These are phyloP conservation scores for Aspergillus felis DNA, from an alignment of 2,329 filamentous ascomycete genomes.

Conservation along the genomic window DNA sequence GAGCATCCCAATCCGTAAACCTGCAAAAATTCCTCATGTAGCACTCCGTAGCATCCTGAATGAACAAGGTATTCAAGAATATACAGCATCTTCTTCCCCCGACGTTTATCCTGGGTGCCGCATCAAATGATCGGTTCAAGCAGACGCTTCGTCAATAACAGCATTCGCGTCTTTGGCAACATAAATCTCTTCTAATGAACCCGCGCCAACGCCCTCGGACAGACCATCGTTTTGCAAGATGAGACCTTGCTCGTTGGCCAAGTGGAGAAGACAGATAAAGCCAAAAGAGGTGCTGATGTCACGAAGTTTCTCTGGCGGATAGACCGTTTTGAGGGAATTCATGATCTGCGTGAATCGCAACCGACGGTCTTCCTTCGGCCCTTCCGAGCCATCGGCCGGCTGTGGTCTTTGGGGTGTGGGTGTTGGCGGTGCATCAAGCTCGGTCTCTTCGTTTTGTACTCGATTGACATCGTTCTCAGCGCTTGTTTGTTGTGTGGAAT, in stretches of 20 bases:
- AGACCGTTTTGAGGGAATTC: constrained; percentile 81
- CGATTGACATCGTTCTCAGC: constrained; percentile 15
- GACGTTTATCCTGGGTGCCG: background rate
- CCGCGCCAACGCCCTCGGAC: constrained; percentile 21
- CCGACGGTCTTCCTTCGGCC: constrained; percentile 46
- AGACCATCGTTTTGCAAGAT: constrained; percentile 63
- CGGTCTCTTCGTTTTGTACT: constrained; percentile 17
- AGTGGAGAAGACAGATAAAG: constrained; percentile 87
- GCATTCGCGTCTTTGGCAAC: constrained; percentile 39
- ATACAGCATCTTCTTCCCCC: constrained; percentile 1
- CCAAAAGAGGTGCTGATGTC: constrained; percentile 93
- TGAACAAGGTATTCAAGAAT: constrained; percentile 1
- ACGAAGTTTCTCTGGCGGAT: constrained; percentile 78
- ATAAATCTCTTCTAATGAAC: constrained; percentile 43
- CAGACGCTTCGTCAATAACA: constrained; percentile 33
- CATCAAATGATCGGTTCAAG: constrained; percentile 15
- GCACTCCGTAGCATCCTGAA: constrained; percentile 1
- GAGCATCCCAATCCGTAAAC: constrained; percentile 7
- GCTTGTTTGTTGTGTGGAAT: constrained; percentile 24
- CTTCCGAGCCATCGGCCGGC: constrained; percentile 22
- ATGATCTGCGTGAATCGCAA: constrained; percentile 90
- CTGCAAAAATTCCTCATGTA: constrained; percentile 13
- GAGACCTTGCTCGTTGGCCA: constrained; percentile 90
- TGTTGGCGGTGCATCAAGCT: constrained; percentile 32
- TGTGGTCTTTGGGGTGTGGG: constrained; percentile 26